These are phyloP conservation scores for Neurospora sp. DNA, from an alignment of 495 filamentous ascomycete species.

Conservation along the genomic window DNA sequence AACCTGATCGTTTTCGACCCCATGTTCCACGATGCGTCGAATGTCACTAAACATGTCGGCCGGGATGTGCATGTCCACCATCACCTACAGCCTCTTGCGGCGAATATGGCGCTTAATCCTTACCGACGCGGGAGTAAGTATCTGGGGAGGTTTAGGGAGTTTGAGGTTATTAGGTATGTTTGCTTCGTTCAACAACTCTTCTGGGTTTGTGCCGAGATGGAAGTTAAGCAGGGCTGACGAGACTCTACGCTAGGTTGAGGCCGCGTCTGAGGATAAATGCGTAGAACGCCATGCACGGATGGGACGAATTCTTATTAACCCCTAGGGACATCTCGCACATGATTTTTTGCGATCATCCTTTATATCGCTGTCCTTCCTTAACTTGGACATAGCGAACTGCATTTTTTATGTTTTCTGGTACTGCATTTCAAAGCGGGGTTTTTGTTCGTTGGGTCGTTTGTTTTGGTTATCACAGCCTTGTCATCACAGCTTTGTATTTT, in stretches of 20 bases:
- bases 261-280: not conserved
- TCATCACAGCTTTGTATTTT: not conserved
- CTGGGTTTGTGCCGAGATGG: not conserved
- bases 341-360: not conserved
- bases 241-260: not conserved
- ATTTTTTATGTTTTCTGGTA: not conserved
- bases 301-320: not conserved
- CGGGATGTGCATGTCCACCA: constrained; percentile 28
- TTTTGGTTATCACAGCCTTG: not conserved
- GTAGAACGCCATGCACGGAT: not conserved
- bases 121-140: constrained; percentile 62
- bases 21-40: constrained; percentile 61
- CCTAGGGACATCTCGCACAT: not conserved
- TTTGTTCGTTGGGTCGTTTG: not conserved
- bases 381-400: not conserved
- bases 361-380: not conserved
- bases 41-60: constrained; percentile 48
- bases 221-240: not conserved
- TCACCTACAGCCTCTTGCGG: constrained; percentile 27
- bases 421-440: not conserved
- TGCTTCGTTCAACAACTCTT: not conserved
- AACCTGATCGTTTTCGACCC: constrained; percentile 87
- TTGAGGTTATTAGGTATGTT: constrained; percentile 69
- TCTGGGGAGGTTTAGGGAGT: constrained; percentile 58
- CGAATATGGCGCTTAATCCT: constrained; percentile 45